Conservation (phyloP, 805 yeast species). For the Wickerhamomyces sydowiorum region DNA sequence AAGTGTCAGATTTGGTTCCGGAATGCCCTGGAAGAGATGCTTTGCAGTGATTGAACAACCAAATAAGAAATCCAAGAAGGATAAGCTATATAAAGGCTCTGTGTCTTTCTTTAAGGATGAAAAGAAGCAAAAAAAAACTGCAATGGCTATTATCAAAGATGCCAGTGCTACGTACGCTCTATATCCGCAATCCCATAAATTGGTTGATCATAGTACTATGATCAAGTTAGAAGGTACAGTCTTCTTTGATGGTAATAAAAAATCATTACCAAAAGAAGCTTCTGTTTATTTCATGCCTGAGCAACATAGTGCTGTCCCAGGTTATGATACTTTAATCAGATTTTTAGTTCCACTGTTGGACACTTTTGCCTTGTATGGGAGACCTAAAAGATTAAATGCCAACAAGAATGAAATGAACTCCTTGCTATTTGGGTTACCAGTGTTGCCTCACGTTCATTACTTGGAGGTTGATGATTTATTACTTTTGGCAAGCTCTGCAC, state of each 20-base stretch:
- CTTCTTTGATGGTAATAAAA: constrained; percentile 43
- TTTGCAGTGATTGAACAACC: constrained; percentile 84
- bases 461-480: constrained; percentile 57
- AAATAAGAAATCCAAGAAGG: constrained; percentile 36
- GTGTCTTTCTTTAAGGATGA: constrained; percentile 73
- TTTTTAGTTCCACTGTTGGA: constrained; percentile 72
- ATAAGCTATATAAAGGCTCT: constrained; percentile 32
- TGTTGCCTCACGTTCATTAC: constrained; percentile 71
- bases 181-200: constrained; percentile 79
- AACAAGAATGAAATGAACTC: constrained; percentile 63
- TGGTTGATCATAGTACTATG: constrained; percentile 84
- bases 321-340: constrained; percentile 79
- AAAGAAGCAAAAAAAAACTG: constrained; percentile 61
- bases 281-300: constrained; percentile 80
- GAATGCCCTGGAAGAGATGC: constrained; percentile 97
- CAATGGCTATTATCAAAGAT: constrained; percentile 72
- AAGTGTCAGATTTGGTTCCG: constrained; percentile 89
- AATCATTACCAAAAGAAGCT: constrained; percentile 46
- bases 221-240: constrained; percentile 85
- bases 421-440: constrained; percentile 76
- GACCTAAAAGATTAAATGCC: constrained; percentile 71
- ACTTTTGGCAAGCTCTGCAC: constrained; percentile 30
- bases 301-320: constrained; percentile 75
- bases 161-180: constrained; percentile 79
- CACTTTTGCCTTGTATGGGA: constrained; percentile 73